Evolutionary conservation across 192 early-diverging fungal genomes (phyloP), one percentile per base, ranked within the genome.

Genomic region (Coemansia reversa): DNA sequence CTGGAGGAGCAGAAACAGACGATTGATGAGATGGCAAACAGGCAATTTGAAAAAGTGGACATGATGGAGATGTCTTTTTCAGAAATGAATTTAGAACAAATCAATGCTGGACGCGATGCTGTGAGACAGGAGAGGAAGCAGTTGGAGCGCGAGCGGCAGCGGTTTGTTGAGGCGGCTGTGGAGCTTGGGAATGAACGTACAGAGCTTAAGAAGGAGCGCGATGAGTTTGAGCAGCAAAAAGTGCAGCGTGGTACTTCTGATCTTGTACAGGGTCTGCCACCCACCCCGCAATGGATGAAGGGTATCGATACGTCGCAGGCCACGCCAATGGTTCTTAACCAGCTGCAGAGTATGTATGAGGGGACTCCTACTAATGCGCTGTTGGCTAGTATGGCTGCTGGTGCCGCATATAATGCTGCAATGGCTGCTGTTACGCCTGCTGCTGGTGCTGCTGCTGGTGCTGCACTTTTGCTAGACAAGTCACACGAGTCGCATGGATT

Each of bases 161-260:
- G 81, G 61, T 86, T 93, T 51, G 88, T 90, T 0, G 85, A 89
- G 39, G 87, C 88, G 5, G 90, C 89, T 14, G 84, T 92, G 18
- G 70, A 85, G 65, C 69, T 93, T 2, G 92, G 88, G 20, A 63
- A 86, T 19, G 89, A 93, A 58, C 82, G 92, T 51, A 69, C 68
- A 8, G 76, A 65, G 49, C 66, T 87, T 9, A 66, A 76, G 73
- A 53, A 65, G 27, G 66, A 72, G 69, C 58, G 66, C 0, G 66
- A 72, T 22, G 60, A 49, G 66, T 69, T 81, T 48, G 79, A 81
- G 55, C 0, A 28, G 14, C 11, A 5, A 7, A 33, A 32, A 55
- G 49, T 28, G 14, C 20, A 39, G 30, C 62, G 28, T 8, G 62
- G 51, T 4, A 81, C 79, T 0, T 27, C 7, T 0, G 70, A 75